Evolutionary conservation across 1,284 basidiomycete species (phyloP), one percentile per base, ranked within the genome.

Genomic region (Trichosporon coremiiforme): DNA sequence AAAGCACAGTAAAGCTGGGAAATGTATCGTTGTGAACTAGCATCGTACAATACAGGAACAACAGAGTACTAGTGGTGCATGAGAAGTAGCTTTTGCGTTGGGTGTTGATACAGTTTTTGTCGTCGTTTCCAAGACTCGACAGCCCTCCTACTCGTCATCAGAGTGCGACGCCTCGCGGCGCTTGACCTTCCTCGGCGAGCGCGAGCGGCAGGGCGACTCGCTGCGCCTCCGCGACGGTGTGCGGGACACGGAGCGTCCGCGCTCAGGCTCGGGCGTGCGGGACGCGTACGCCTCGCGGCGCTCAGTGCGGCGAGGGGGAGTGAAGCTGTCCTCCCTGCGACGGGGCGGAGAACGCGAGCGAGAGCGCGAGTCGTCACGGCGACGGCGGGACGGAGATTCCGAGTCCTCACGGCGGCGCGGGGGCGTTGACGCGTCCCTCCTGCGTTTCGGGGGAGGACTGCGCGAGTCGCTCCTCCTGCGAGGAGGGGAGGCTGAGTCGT

Each of bases 361-460:
- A 3, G 73, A 70, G 17, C 53, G 64, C n/a, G 71, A 71, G 66
- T 75, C 70, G 62, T 64, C 66, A 0, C 62, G 53, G 4, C 75
- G 73, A 36, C 74, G 72, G 12, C 74, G 72, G n/a, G 80, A 82
- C 25, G 25, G 25, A 25, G 25, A 25, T 25, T 76, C 82, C 41
- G 75, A 71, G 50, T 64, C 50, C 29, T 65, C 66, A 74, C 77
- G 66, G 31, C 77, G 78, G 29, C 70, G 71, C 25, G 76, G 75
- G 7, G 64, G 83, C 41, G 83, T 82, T n/a, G 85, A 84, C 15
- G 85, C 85, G 36, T 71, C 50, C 13, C 66, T 15, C 55, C 66
- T 70, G 67, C 68, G 68, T 57, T 71, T 71, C 66, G 57, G 74
- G 55, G 72, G 68, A 22, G 76, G 74, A 33, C 75, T 73, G 55